Evolutionary conservation across 176 grass and related monocot genomes (phyloP).

Genomic region (Metroxylon sagu): DNA sequence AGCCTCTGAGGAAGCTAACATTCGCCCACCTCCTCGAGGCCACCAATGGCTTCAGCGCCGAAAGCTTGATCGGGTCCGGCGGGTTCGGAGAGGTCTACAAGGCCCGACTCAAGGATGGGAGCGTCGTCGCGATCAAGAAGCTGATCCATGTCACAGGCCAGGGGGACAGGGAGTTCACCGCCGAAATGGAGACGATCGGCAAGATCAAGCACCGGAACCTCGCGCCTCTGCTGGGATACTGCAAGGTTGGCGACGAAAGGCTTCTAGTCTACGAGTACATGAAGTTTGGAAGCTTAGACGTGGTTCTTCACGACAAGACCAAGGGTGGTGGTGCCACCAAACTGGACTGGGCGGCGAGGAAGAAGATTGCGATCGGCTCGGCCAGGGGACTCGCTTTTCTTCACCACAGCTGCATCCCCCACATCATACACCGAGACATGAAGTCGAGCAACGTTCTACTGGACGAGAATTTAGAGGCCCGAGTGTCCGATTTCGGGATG

Average conservation of each 20-base stretch:
- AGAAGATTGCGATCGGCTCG: conserved; percentile 71
- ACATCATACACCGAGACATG: conserved; percentile 99
- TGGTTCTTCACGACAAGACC: conserved; percentile 58
- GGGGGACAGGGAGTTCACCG: conserved; percentile 86
- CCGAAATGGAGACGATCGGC: conserved; percentile 97
- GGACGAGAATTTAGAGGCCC: conserved; percentile 63
- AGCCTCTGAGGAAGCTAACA: conserved; percentile 77
- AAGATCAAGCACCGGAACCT: conserved; percentile 99
- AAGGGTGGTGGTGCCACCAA: conserved; percentile 17
- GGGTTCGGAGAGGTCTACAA: conserved; percentile 98
- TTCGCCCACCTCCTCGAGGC: conserved; percentile 94
- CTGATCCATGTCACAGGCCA: conserved; percentile 85
- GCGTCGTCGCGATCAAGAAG: conserved; percentile 87
- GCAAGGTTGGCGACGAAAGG: conserved; percentile 89
- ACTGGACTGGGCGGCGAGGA: conserved; percentile 77
- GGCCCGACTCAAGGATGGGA: conserved; percentile 78
- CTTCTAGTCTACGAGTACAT: conserved; percentile 96
- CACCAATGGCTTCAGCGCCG: conserved; percentile 79
- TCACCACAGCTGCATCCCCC: conserved; percentile 93
- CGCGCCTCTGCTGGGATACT: conserved; percentile 76
- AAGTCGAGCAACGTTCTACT: conserved; percentile 95
- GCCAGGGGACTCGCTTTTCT: conserved; percentile 91
- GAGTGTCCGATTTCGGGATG: conserved; percentile 93
- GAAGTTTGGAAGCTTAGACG: conserved; percentile 83
- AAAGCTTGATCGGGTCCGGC: conserved; percentile 74